Evolutionary conservation across 768 basidiomycete genomes (phyloP), one percentile per base, ranked within the genome.

Genomic region (Tulasnella sp.): DNA sequence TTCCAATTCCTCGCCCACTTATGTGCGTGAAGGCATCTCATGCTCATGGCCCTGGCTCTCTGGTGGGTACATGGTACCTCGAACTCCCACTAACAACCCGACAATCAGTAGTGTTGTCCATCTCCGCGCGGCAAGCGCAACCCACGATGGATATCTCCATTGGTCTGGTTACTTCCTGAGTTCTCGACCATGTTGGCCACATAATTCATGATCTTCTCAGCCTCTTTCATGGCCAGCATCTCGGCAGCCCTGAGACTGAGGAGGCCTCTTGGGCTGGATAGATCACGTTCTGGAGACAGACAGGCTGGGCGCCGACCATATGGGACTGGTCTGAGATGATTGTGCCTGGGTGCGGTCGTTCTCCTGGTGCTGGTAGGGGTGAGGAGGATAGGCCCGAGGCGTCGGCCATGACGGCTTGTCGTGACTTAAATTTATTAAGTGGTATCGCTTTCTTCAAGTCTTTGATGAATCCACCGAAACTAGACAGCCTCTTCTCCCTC

Each of bases 121-220:
- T 29, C 45, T 9, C 44, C 7, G 3, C 15, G 10, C 24, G 3
- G 27, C 17, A 3, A 43, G 23, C 3, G 3, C 43, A 3, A 47
- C 43, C 48, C 9, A 47, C 43, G 19, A 1, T 43, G 48, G 4
- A 50, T 58, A 27, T 47, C 43, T 4, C 56, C 56, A 2, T 47
- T 49, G 17, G 21, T 8, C 44, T 47, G 27, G 21, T 23, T 41
- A 13, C n/a, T 53, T n/a, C 17, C 56, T 17, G 56, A 48, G 29
- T 58, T 58, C 27, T 58, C 48, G n/a, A 58, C 56, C 56, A 58
- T 58, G 3, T 8, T 44, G 0, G 29, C n/a, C 56, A 58, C 29
- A 24, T 43, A 27, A 21, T 50, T 27, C 43, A 58, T 47, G 47
- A 58, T 21, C 45, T 48, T 47, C 45, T 49, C 45, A 15, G 48